Conservation (phyloP, 345 rosid genomes). For the Eucalyptus regnans region DNA sequence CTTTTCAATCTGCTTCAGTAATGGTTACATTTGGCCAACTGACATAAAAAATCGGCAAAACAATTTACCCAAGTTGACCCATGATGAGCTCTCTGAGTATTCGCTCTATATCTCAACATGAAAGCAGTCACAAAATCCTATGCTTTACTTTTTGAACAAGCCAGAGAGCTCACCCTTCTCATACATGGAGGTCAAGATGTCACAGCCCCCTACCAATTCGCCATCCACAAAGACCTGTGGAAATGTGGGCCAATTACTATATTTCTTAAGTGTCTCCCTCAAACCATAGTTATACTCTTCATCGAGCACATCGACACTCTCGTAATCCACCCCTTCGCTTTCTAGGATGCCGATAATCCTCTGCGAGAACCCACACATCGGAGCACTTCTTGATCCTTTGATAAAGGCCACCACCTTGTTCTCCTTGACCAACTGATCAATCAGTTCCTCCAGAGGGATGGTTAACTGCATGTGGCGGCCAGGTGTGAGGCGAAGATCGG, state of each 20-base stretch:
- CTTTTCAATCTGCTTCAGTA: not conserved
- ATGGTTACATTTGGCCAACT: not conserved
- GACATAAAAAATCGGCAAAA: not conserved
- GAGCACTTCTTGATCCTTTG: conserved; percentile 88
- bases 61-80: not conserved
- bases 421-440: conserved; percentile 69
- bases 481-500: conserved; percentile 82
- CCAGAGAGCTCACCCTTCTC: conserved; percentile 75
- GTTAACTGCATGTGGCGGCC: conserved; percentile 78
- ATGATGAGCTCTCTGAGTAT: not conserved
- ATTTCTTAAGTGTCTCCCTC: conserved; percentile 77
- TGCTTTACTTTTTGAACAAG: conserved; percentile 19
- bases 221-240: conserved; percentile 78
- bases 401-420: conserved; percentile 87
- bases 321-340: conserved; percentile 69
- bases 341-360: conserved; percentile 76
- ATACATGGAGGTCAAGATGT: conserved; percentile 67
- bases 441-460: conserved; percentile 58
- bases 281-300: conserved; percentile 69
- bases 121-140: not conserved
- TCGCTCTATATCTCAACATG: not conserved
- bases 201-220: conserved; percentile 79
- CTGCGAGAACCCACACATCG: conserved; percentile 86
- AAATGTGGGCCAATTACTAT: conserved; percentile 91
- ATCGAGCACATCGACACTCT: conserved; percentile 81